Evolutionary conservation across 805 yeast genomes (phyloP).

Genomic region (Candida incommunis): DNA sequence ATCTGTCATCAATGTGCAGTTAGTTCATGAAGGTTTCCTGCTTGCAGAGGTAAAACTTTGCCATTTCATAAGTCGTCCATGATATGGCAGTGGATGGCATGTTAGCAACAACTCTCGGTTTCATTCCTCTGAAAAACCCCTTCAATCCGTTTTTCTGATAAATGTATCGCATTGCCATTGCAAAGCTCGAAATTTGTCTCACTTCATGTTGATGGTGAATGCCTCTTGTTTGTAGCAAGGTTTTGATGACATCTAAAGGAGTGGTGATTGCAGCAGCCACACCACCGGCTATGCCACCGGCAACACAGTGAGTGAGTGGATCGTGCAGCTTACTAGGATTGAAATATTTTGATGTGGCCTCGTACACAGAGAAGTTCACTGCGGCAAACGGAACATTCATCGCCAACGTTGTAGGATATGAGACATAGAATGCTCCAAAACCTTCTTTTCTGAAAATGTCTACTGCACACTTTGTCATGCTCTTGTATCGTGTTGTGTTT

Average conservation of each 20-base stretch:
- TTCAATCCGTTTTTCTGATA: constrained; percentile 28
- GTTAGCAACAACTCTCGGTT: constrained; percentile 82
- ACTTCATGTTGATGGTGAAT: constrained; percentile 23
- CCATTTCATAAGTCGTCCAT: constrained; percentile 98
- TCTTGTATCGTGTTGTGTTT: constrained; percentile 8
- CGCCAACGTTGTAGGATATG: constrained; percentile 86
- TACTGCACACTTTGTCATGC: constrained; percentile 12
- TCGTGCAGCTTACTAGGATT: constrained; percentile 69
- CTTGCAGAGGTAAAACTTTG: constrained; percentile 46
- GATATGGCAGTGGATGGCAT: constrained; percentile 94
- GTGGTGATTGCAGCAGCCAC: constrained; percentile 89
- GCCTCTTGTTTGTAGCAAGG: constrained; percentile 70
- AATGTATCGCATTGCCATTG: constrained; percentile 56
- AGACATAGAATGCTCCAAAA: constrained; percentile 67
- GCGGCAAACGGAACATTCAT: constrained; percentile 94
- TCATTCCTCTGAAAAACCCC: constrained; percentile 74
- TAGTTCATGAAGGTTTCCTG: neutral
- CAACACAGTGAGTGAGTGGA: constrained; percentile 80
- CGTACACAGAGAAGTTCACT: constrained; percentile 84
- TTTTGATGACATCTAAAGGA: constrained; percentile 84
- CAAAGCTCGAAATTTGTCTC: constrained; percentile 48
- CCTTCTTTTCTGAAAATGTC: constrained; percentile 25
- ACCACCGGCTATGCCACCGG: constrained; percentile 93
- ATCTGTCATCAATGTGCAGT: constrained; percentile 1
- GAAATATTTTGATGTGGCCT: constrained; percentile 58